Conservation (phyloP, 352 stramenopile genomes). For the Pythium inflatum region DNA sequence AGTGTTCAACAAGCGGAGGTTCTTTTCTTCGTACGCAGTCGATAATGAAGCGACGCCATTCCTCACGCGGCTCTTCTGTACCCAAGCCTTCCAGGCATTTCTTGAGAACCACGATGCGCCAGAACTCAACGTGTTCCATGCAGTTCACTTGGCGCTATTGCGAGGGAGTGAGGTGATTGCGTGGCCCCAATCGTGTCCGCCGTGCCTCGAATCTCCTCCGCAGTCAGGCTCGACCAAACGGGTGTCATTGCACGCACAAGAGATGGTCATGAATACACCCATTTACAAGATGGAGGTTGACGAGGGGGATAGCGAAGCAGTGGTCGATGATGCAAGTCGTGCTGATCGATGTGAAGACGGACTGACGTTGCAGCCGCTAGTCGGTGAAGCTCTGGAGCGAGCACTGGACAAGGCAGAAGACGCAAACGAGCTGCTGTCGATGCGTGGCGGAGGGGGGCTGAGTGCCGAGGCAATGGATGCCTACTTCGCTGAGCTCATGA, state of each 20-base stretch:
- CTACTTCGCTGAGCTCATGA: slow-evolving; percentile 32
- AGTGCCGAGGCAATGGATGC: slow-evolving; percentile 20
- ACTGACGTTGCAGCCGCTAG: background rate
- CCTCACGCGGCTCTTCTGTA: slow-evolving; percentile 68
- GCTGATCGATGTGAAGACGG: background rate
- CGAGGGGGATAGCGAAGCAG: background rate
- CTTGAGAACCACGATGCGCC: slow-evolving; percentile 73
- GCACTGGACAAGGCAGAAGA: slow-evolving; percentile 21
- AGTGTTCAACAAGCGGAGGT: slow-evolving; percentile 88
- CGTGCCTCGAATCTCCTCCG: slow-evolving; percentile 46
- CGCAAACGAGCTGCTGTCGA: slow-evolving; percentile 19
- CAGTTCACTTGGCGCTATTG: slow-evolving; percentile 66
- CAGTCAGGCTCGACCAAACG: background rate
- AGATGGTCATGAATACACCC: slow-evolving; percentile 25
- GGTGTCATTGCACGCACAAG: background rate
- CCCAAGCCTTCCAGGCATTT: slow-evolving; percentile 82
- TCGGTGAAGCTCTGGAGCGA: slow-evolving; percentile 22
- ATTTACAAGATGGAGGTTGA: slow-evolving; percentile 32
- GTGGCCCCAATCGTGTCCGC: slow-evolving; percentile 26
- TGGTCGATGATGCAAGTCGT: background rate
- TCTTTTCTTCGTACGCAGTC: slow-evolving; percentile 59
- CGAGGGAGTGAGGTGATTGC: slow-evolving; percentile 45
- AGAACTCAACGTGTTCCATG: slow-evolving; percentile 81
- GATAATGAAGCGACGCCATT: slow-evolving; percentile 74
- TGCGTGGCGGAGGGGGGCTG: slow-evolving; percentile 10